phyloP scores from a whole-genome alignment of 148 eudicot species.

The Silene conica region DNA sequence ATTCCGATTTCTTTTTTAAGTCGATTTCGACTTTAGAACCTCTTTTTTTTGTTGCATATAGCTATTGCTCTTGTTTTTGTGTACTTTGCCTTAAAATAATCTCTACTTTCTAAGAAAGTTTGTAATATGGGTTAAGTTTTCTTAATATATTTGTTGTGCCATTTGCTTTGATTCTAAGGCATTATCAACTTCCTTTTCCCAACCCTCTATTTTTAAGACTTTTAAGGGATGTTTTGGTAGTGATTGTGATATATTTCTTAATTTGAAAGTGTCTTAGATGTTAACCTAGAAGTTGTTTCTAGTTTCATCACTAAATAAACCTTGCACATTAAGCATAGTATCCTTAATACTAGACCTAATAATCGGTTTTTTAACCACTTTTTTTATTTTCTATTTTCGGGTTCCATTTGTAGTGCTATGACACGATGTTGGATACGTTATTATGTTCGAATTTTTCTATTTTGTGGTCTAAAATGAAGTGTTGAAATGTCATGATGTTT shows the following conservation, averaged over 20 bases:
- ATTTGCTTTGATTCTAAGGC: constrained; percentile 30
- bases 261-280: constrained; percentile 14
- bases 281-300: not conserved
- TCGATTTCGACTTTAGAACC: not conserved
- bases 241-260: constrained; percentile 27
- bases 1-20: constrained; percentile 12
- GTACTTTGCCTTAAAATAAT: constrained; percentile 2
- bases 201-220: not conserved
- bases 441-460: too few species aligned
- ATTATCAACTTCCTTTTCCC: constrained; percentile 8
- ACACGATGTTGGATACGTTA: too few species aligned
- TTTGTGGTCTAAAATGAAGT: too few species aligned
- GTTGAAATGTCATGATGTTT: too few species aligned
- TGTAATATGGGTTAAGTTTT: constrained; percentile 9
- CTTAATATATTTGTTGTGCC: constrained; percentile 11
- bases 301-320: constrained; percentile 11
- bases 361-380: not conserved
- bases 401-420: too few species aligned
- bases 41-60: not conserved
- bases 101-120: constrained; percentile 21
- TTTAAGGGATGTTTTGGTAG: constrained; percentile 17
- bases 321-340: constrained; percentile 27
- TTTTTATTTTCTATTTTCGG: not conserved
- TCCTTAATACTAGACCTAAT: too few species aligned
- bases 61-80: not conserved